These are phyloP conservation scores for Brassica balearica DNA, from an alignment of 441 rosid species.

Conservation along the genomic window DNA sequence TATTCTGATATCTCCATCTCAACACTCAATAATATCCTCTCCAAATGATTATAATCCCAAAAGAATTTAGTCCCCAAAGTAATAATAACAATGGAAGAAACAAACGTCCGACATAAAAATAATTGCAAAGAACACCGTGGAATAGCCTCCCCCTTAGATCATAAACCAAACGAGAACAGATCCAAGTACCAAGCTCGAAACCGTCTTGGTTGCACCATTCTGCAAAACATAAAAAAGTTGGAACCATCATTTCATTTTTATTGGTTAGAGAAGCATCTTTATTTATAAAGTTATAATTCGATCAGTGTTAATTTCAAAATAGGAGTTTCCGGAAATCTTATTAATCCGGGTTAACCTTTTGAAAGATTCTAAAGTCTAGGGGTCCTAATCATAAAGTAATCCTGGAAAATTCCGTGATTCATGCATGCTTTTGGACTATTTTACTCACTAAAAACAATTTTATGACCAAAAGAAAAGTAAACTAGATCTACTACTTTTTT, in stretches of 20 bases:
- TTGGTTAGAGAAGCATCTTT: neutral
- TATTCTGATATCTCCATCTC: conserved; percentile 36
- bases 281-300: neutral
- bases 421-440: neutral
- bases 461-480: conserved; percentile 9
- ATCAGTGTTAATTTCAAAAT: neutral
- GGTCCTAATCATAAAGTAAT: neutral
- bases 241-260: neutral
- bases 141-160: conserved; percentile 41
- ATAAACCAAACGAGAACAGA: conserved; percentile 52
- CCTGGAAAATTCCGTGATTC: conserved; percentile 7
- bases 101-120: neutral
- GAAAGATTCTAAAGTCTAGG: conserved; percentile 10
- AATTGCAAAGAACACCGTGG: conserved; percentile 14
- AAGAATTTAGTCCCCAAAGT: conserved; percentile 44
- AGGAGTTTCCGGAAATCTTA: neutral
- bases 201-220: conserved; percentile 69
- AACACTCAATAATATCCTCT: conserved; percentile 40
- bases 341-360: neutral
- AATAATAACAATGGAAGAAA: conserved; percentile 42
- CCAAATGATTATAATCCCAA: conserved; percentile 39
- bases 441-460: neutral
- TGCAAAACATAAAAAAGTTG: conserved; percentile 44
- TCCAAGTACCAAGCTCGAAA: conserved; percentile 56
- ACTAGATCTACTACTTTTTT: conserved; percentile 29